These are phyloP conservation scores for Termitomyces eurrhizus DNA, from an alignment of 768 basidiomycete genomes.

Conservation along the genomic window DNA sequence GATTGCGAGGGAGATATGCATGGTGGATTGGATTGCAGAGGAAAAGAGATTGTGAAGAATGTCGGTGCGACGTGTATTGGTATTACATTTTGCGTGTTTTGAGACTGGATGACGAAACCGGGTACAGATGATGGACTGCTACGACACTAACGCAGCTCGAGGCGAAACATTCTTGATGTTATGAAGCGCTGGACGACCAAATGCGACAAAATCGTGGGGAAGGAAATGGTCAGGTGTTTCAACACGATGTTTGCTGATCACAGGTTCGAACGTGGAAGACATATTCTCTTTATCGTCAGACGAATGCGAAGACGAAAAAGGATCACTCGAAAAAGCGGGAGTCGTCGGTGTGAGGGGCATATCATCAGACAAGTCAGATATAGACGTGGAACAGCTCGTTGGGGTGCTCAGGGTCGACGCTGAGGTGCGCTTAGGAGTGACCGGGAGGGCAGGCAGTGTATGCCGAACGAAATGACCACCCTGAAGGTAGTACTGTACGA, in stretches of 20 bases:
- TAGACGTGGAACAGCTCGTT: constrained; percentile 66
- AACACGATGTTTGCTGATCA: constrained; percentile 64
- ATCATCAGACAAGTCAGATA: constrained; percentile 77
- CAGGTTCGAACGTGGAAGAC: constrained; percentile 65
- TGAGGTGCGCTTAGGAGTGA: constrained; percentile 60
- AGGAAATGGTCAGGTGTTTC: constrained; percentile 73
- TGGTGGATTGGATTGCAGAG: constrained; percentile 64
- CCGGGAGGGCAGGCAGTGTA: constrained; percentile 47
- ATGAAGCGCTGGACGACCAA: constrained; percentile 76
- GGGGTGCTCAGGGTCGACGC: constrained; percentile 65
- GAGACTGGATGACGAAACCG: constrained; percentile 39
- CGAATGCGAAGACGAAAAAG: constrained; percentile 41
- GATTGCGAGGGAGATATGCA: constrained; percentile 65
- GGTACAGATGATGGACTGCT: constrained; percentile 33
- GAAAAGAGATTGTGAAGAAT: constrained; percentile 57
- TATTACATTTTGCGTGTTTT: constrained; percentile 84
- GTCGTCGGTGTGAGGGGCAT: constrained; percentile 82
- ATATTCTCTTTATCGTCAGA: constrained; percentile 84
- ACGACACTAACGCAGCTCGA: constrained; percentile 56
- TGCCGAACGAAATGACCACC: constrained; percentile 71
- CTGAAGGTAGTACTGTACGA: constrained; percentile 90
- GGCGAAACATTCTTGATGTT: constrained; percentile 71
- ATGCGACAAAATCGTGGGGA: constrained; percentile 77
- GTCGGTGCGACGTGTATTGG: constrained; percentile 63
- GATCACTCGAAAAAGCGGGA: constrained; percentile 61